Evolutionary conservation across 2,329 filamentous ascomycete species (phyloP).

Genomic region (Trichoderma breve): DNA sequence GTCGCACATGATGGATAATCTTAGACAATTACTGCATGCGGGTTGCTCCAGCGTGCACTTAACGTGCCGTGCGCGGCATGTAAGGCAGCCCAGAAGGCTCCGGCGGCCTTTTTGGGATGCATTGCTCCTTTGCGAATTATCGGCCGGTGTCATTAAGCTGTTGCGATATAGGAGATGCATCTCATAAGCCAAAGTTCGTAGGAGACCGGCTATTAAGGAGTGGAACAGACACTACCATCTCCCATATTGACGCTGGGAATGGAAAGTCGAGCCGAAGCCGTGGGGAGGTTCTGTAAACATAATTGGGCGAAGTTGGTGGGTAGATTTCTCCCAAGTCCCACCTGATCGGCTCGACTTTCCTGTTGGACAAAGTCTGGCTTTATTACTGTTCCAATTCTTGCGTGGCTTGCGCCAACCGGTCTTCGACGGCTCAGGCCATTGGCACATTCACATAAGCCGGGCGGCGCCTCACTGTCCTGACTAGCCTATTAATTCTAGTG

Average conservation of each 20-base stretch:
- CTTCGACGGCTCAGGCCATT: not conserved
- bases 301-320: not conserved
- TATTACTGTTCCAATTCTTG: not conserved
- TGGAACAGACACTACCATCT: not conserved
- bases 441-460: not conserved
- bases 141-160: not conserved
- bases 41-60: not conserved
- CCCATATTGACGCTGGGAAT: not conserved
- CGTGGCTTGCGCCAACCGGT: not conserved
- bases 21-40: not conserved
- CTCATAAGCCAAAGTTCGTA: not conserved
- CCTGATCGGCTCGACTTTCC: not conserved
- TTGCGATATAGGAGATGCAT: not conserved
- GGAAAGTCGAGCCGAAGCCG: not conserved
- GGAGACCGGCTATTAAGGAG: not conserved
- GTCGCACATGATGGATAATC: not conserved
- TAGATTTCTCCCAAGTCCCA: not conserved
- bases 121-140: not conserved
- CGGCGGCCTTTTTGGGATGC: not conserved
- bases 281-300: not conserved
- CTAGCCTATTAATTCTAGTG: not conserved
- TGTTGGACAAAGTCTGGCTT: not conserved
- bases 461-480: not conserved
- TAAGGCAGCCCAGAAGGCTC: not conserved
- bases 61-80: not conserved